Evolutionary conservation across 2,329 filamentous ascomycete species (phyloP), one percentile per base, ranked within the genome.

Genomic region (Fusarium continuum): DNA sequence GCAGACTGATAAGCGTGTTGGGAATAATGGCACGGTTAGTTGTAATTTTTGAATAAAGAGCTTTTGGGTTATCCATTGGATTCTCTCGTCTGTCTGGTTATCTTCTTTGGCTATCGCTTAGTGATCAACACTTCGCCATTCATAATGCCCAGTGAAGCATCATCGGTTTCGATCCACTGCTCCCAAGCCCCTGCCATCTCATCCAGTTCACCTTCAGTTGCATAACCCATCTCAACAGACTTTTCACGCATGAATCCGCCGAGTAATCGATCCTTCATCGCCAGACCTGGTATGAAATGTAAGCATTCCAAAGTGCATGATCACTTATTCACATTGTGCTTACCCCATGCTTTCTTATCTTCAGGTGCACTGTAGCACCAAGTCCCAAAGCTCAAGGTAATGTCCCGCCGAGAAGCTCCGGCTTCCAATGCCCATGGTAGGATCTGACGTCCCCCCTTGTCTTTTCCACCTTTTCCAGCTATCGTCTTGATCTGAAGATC

Each of bases 171-270:
- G 6, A 46, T 61, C 73, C 73, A 75, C 35, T 67, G 36, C 8
- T 66, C 59, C 73, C 73, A 74, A 9, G 70, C 71, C 9, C 65
- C 48, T 3, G 64, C 58, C 70, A 74, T 74, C 1, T 55, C 67
- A 14, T 72, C 72, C 8, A 72, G 31, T 17, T 73, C 69, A 10
- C 58, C 38, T 1, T 61, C 66, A 1, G 69, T 71, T 8, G 70
- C 65, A 17, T 69, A 57, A 0, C 70, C 71, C 28, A 69, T 16
- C 40, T 71, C 67, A 9, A 73, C 46, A n/a, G 70, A 67, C 39
- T 71, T 69, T 0, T 46, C 35, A 4, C 70, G 64, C 20, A 70
- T 64, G 13, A 72, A 65, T 0, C 73, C 73, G 22, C 54, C 39
- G 11, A 60, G 45, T 11, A 71, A 31, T 4, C 72, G 61, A n/a